Percentiles rank a stretch among this genome's conserved stretches.
These are phyloP conservation scores for Thinopyrum obtusiflorum DNA, from an alignment of 202 grass and related monocot species.

Conservation along the genomic window DNA sequence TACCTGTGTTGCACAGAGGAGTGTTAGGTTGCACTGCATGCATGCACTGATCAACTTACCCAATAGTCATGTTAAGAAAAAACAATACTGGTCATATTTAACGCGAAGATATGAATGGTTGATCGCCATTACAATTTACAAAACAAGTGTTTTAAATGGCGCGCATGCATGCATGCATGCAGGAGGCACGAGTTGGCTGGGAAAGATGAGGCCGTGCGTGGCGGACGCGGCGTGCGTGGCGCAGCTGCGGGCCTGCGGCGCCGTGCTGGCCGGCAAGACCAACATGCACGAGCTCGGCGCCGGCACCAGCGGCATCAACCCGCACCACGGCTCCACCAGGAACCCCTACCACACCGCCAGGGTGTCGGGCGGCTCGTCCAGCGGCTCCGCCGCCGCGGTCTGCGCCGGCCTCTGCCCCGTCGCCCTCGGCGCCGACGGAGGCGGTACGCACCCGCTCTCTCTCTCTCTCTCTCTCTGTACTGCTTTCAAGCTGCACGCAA, in stretches of 20 bases:
- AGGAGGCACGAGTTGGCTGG: slow-evolving; percentile 45
- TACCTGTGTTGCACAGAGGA: too few species aligned
- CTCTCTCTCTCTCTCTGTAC: background rate
- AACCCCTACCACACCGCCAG: slow-evolving; percentile 70
- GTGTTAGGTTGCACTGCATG: too few species aligned
- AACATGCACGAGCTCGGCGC: slow-evolving; percentile 99
- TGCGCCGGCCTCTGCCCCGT: slow-evolving; percentile 90
- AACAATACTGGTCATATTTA: too few species aligned
- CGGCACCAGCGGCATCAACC: slow-evolving; percentile 95
- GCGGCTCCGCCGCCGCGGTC: slow-evolving; percentile 82
- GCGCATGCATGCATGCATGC: background rate
- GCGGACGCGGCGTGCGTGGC: slow-evolving; percentile 76
- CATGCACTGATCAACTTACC: too few species aligned
- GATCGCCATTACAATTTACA: too few species aligned
- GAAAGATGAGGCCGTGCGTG: slow-evolving; percentile 33
- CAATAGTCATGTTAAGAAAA: too few species aligned
- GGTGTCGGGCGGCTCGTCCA: slow-evolving; percentile 76
- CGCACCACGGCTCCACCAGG: slow-evolving; percentile 58
- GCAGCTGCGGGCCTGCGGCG: slow-evolving; percentile 78
- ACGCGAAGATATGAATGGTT: too few species aligned
- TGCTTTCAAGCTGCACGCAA: background rate
- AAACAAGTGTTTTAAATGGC: too few species aligned
- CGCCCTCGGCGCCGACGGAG: slow-evolving; percentile 90
- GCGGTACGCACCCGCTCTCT: too few species aligned
- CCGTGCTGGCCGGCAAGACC: slow-evolving; percentile 76